Evolutionary conservation across 345 rosid genomes (phyloP).

Genomic region (Corymbia maculata): DNA sequence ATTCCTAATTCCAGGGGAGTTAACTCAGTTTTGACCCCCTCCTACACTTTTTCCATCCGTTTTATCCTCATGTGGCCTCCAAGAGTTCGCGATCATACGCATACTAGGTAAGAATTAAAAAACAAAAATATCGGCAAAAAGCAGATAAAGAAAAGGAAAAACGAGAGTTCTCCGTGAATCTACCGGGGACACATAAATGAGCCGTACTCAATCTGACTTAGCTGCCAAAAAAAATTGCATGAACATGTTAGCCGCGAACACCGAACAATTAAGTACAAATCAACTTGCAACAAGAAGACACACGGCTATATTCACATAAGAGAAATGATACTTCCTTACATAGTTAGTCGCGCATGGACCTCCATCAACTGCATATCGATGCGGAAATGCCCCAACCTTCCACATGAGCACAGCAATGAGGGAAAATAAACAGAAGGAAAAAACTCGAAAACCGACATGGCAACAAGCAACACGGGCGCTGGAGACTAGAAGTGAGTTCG

Average conservation of each 20-base stretch:
- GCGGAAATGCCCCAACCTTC: conserved; percentile 61
- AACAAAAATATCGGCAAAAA: neutral
- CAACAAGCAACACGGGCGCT: neutral
- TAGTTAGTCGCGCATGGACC: conserved; percentile 42
- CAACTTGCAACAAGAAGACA: neutral
- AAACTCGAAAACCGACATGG: neutral
- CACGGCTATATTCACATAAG: neutral
- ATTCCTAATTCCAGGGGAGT: neutral
- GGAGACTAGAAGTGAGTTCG: too few relatives aligned
- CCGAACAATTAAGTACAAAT: neutral
- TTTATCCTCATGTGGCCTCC: neutral
- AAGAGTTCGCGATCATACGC: neutral
- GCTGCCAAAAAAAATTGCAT: neutral
- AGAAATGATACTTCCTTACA: conserved; percentile 10
- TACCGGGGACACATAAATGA: neutral
- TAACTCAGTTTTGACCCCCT: neutral
- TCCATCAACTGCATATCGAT: conserved; percentile 40
- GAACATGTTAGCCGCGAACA: neutral
- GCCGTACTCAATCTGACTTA: neutral
- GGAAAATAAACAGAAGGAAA: too few relatives aligned
- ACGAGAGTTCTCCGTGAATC: neutral
- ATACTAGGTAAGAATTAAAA: neutral
- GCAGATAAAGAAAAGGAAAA: neutral
- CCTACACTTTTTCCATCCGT: neutral
- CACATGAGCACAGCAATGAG: neutral